Conservation (phyloP, 306 rosid species). For the Quillaja saponaria region DNA sequence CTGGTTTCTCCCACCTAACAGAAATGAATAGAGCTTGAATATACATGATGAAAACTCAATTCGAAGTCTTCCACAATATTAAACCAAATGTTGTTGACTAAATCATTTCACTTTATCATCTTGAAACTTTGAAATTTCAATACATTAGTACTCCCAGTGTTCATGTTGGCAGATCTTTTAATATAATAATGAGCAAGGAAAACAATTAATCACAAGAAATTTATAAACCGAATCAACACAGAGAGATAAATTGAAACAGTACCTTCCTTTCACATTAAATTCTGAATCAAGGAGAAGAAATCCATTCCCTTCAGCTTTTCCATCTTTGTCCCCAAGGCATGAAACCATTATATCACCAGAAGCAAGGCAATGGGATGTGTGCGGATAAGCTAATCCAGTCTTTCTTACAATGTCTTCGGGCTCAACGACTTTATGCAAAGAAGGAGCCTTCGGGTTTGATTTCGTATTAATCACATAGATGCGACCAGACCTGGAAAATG, state of each 20-base stretch:
- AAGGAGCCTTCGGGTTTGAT: conserved; percentile 75
- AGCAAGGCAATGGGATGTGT: conserved; percentile 96
- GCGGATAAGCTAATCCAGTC: conserved; percentile 94
- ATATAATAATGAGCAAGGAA: conserved; percentile 9
- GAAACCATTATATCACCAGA: conserved; percentile 93
- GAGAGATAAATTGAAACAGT: neutral
- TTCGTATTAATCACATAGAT: conserved; percentile 75
- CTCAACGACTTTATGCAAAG: conserved; percentile 81
- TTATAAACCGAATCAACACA: neutral
- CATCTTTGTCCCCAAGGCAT: conserved; percentile 86
- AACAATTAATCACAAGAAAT: neutral
- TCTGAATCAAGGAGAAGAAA: conserved; percentile 96
- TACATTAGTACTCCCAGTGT: neutral
- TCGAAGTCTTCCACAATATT: no score
- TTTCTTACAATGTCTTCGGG: conserved; percentile 59
- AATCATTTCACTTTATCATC: neutral
- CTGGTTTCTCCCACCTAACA: conserved; percentile 93
- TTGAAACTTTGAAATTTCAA: neutral
- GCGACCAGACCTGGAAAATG: conserved; percentile 74
- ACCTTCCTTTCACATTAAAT: conserved; percentile 97
- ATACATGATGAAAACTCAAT: no score
- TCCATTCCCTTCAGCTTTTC: conserved; percentile 84
- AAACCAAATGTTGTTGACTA: neutral
- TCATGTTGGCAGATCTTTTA: neutral
- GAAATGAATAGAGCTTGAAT: no score